phyloP scores from a whole-genome alignment of 257 asterid species.

The Galeopsis tetrahit region DNA sequence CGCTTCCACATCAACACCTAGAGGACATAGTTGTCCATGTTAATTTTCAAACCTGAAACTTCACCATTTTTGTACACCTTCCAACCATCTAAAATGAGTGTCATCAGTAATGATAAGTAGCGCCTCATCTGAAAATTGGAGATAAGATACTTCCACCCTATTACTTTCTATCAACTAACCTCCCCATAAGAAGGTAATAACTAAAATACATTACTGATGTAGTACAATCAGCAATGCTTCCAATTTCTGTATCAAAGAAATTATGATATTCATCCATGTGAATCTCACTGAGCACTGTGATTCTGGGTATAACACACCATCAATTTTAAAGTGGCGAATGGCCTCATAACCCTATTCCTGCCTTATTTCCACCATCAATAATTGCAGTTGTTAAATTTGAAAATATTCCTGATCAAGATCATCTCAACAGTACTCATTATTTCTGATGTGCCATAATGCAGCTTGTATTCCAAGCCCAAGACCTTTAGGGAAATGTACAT shows the following conservation, averaged over 20 bases:
- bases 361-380: neutral
- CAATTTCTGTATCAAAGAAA: neutral
- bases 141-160: neutral
- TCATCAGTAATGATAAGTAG: neutral
- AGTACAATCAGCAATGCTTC: neutral
- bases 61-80: neutral
- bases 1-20: neutral
- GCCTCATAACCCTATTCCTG: neutral
- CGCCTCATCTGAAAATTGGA: neutral
- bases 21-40: neutral
- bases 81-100: neutral
- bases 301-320: neutral
- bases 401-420: constrained; percentile 22
- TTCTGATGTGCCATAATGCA: constrained; percentile 3
- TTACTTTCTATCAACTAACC: neutral
- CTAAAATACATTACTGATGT: neutral
- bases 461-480: constrained; percentile 6
- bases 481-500: neutral
- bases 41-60: neutral
- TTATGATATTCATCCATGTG: constrained; percentile 1
- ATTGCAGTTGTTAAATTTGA: constrained; percentile 16
- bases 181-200: neutral
- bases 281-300: neutral
- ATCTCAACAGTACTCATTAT: neutral
- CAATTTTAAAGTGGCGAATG: neutral